phyloP scores from a whole-genome alignment of 2,329 filamentous ascomycete species.

The Reticulascus tulasneorum region DNA sequence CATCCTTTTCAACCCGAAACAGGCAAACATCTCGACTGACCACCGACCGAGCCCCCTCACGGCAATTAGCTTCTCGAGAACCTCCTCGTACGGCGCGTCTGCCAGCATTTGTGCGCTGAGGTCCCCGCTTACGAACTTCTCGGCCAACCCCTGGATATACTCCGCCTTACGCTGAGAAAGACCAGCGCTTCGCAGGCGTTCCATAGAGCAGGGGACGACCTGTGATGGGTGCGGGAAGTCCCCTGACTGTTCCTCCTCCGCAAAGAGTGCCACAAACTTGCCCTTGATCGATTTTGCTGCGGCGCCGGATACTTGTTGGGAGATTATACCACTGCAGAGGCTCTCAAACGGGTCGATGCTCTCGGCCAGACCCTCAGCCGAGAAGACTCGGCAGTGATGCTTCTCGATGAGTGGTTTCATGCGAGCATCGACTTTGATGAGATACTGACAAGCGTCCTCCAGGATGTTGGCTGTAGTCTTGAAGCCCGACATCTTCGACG shows the following conservation, averaged over 20 bases:
- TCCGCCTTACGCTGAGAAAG: slow-evolving; percentile 94
- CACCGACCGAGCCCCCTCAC: slow-evolving; percentile 84
- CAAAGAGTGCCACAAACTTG: slow-evolving; percentile 76
- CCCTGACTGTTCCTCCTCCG: slow-evolving; percentile 21
- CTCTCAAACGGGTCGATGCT: slow-evolving; percentile 83
- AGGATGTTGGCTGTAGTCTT: slow-evolving; percentile 70
- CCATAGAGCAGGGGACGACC: slow-evolving; percentile 60
- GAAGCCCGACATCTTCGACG: slow-evolving; percentile 31
- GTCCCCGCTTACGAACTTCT: slow-evolving; percentile 73
- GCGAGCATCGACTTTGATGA: slow-evolving; percentile 68
- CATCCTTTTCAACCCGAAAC: slow-evolving; percentile 89
- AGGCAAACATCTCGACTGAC: slow-evolving; percentile 98
- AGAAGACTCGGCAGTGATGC: slow-evolving; percentile 76
- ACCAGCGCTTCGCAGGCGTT: slow-evolving; percentile 74
- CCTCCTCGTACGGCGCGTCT: slow-evolving; percentile 77
- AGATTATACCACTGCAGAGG: slow-evolving; percentile 83
- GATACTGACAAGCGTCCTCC: slow-evolving; percentile 68
- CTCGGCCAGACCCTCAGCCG: slow-evolving; percentile 76
- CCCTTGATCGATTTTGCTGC: slow-evolving; percentile 85
- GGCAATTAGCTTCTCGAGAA: slow-evolving; percentile 76
- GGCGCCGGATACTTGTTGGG: slow-evolving; percentile 91
- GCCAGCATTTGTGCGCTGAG: slow-evolving; percentile 73
- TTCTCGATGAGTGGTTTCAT: slow-evolving; percentile 69
- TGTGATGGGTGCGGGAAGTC: slow-evolving; percentile 73
- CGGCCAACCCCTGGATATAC: slow-evolving; percentile 81